Evolutionary conservation across 2,329 filamentous ascomycete genomes (phyloP).

Genomic region (Cryoendolithus antarcticus): DNA sequence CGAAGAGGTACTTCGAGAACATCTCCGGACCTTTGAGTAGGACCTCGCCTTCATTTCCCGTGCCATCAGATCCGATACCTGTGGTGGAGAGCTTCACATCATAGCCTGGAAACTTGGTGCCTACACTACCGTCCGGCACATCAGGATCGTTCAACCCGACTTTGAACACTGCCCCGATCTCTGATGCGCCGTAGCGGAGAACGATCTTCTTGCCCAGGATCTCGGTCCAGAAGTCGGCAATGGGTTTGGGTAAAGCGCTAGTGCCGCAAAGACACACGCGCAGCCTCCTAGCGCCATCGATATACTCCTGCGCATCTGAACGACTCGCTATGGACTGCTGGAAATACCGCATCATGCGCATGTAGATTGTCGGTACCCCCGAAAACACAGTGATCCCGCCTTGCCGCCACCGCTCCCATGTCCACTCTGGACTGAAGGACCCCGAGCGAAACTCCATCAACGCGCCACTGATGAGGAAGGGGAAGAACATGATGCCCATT

Average conservation of each 20-base stretch:
- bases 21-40: constrained; percentile 26
- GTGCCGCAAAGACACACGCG: constrained; percentile 35
- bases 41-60: constrained; percentile 32
- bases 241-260: constrained; percentile 36
- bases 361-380: constrained; percentile 41
- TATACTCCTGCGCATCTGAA: constrained; percentile 25
- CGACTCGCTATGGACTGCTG: constrained; percentile 23
- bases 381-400: constrained; percentile 36
- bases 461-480: constrained; percentile 33
- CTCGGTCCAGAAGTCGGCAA: constrained; percentile 39
- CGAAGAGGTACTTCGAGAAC: constrained; percentile 23
- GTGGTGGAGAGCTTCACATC: constrained; percentile 31
- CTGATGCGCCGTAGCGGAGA: constrained; percentile 39
- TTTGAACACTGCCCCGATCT: constrained; percentile 38
- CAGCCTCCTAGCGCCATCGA: constrained; percentile 30
- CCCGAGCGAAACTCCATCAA: constrained; percentile 36
- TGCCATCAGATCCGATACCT: constrained; percentile 20
- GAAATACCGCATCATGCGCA: constrained; percentile 35
- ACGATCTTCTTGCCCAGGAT: constrained; percentile 33
- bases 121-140: constrained; percentile 32
- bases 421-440: constrained; percentile 32
- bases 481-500: constrained; percentile 37
- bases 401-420: constrained; percentile 34
- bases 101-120: constrained; percentile 35
- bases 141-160: constrained; percentile 31